Evolutionary conservation across 176 grass and related monocot genomes (phyloP), one percentile per base, ranked within the genome.

Genomic region (Oryza meridionalis): DNA sequence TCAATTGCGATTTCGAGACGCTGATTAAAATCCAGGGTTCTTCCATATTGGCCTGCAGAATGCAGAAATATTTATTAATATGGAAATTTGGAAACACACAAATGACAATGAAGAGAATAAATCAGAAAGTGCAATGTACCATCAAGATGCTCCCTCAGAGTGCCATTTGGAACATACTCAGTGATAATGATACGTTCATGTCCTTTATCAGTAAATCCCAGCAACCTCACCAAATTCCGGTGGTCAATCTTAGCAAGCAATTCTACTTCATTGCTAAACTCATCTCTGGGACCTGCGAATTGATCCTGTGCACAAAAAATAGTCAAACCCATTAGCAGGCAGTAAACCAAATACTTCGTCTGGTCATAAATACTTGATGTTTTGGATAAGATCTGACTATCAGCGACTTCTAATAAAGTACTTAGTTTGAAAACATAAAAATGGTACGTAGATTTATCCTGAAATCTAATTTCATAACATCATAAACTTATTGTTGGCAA

Each of bases 171-270:
- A 84, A 96, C 91, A 84, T 81, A 99, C 73, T 99, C 97, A 29
- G 93, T 96, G 75, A 99, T 92, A 77, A 99, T 90, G 79, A 99
- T 96, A 77, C 93, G 93, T 73, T 99, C 97, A 82, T 96, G 87
- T 94, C 93, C 97, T 96, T 89, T 99, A 64, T 92, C 91, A 51
- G 85, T 84, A 51, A 77, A 94, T 51, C 97, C 97, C 84, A 99
- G 88, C 81, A 99, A 88, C 59, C 91, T 99, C 88, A 99, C 97
- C 75, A 99, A 91, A 81, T 90, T 99, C n/a, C 91, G 89, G 46
- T 99, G 97, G 75, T 99, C 97, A 87, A 99, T 94, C 85, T 99
- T 96, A 53, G 97, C 74, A 79, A 99, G 97, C 88, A 99, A 70
- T 11, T 99, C 93, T 55, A 94, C 93, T 90, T 99, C 97, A 79